Evolutionary conservation across 2,329 filamentous ascomycete genomes (phyloP).

Genomic region (Mollisia scopiformis): DNA sequence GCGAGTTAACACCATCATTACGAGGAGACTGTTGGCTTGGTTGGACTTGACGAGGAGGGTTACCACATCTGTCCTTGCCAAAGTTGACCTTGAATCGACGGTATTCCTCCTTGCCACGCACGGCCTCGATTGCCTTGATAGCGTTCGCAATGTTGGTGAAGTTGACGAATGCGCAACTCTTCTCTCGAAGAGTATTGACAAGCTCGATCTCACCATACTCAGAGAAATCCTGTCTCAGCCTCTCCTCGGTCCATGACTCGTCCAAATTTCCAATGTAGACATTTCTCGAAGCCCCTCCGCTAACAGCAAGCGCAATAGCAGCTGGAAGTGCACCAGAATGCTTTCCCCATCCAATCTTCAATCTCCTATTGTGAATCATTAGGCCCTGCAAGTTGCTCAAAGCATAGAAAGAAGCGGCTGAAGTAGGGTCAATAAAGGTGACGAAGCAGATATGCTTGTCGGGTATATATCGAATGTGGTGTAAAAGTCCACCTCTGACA

Average conservation of each 20-base stretch:
- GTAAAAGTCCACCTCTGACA: constrained; percentile 89
- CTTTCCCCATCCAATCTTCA: constrained; percentile 99
- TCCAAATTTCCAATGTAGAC: constrained; percentile 98
- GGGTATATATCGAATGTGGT: constrained; percentile 98
- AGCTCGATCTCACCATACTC: constrained; percentile 98
- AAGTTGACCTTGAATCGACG: constrained; percentile 99
- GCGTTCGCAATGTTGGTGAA: constrained; percentile 99
- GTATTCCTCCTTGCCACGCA: constrained; percentile 94
- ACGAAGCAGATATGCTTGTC: constrained; percentile 99
- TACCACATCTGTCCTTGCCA: constrained; percentile 96
- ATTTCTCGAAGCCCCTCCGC: constrained; percentile 95
- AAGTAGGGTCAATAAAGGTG: constrained; percentile 98
- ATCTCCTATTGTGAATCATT: constrained; percentile 97
- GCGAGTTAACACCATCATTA: constrained; percentile 61
- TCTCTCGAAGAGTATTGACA: constrained; percentile 94
- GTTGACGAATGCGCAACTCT: constrained; percentile 99
- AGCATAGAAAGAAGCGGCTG: constrained; percentile 96
- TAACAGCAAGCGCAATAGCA: constrained; percentile 93
- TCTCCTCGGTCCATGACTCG: constrained; percentile 96
- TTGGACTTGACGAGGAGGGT: constrained; percentile 84
- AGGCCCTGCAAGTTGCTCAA: constrained; percentile 95
- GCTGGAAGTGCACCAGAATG: constrained; percentile 95
- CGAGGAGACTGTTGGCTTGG: constrained; percentile 67
- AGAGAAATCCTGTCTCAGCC: constrained; percentile 92
- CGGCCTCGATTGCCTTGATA: constrained; percentile 97